Evolutionary conservation across 805 yeast genomes (phyloP).

Genomic region (Wickerhamiella domercqiae): DNA sequence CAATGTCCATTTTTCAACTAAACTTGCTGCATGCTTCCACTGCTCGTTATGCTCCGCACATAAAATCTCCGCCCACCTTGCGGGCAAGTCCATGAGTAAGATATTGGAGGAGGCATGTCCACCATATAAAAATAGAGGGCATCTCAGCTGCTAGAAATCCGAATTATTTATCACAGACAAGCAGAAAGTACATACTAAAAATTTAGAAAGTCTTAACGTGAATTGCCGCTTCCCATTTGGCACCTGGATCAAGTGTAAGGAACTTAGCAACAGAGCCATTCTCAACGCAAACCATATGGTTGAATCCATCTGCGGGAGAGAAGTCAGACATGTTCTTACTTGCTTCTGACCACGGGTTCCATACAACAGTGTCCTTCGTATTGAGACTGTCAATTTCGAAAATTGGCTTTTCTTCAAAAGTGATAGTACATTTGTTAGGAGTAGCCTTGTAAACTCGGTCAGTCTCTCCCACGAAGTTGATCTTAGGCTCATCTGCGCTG

Average conservation of each 20-base stretch:
- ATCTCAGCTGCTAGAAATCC: too few species aligned
- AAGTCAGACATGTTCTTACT: slow-evolving; percentile 79
- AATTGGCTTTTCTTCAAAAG: slow-evolving; percentile 53
- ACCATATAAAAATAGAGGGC: too few species aligned
- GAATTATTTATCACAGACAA: too few species aligned
- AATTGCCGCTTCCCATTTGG: slow-evolving; percentile 46
- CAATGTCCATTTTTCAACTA: slow-evolving; percentile 2
- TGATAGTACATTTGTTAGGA: slow-evolving; percentile 39
- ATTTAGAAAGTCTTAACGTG: slow-evolving; percentile 9
- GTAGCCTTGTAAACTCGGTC: slow-evolving; percentile 71
- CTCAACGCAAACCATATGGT: slow-evolving; percentile 85
- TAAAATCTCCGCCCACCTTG: neutral
- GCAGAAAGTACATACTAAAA: too few species aligned
- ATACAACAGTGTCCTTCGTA: slow-evolving; percentile 62
- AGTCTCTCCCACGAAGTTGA: slow-evolving; percentile 38
- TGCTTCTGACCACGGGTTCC: slow-evolving; percentile 94
- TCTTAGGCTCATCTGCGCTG: slow-evolving; percentile 19
- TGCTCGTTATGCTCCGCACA: neutral
- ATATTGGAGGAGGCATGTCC: too few species aligned
- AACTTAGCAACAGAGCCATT: slow-evolving; percentile 77
- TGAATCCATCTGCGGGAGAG: slow-evolving; percentile 68
- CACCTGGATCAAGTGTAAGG: slow-evolving; percentile 49
- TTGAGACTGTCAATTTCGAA: slow-evolving; percentile 44
- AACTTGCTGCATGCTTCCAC: neutral
- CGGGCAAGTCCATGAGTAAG: slow-evolving; percentile 1